Evolutionary conservation across 805 yeast genomes (phyloP), one percentile per base, ranked within the genome.

Genomic region (Zygosaccharomyces gambellarensis): DNA sequence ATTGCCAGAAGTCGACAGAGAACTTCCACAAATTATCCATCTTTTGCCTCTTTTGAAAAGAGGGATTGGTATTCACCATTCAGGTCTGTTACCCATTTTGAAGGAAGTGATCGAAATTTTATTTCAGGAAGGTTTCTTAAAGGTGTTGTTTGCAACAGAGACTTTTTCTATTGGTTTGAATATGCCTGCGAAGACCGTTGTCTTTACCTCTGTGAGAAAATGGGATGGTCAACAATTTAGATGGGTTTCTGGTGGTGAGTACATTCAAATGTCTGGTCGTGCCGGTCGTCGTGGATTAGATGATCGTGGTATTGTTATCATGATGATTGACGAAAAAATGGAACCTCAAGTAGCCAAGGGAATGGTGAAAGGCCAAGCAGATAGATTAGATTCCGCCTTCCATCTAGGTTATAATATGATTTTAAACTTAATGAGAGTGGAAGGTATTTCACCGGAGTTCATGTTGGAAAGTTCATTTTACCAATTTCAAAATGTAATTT

Each of bases 241-340:
- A 71, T 94, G 99, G 99, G 97, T 94, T 29, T 87, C 96, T 49
- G 99, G 99, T 51, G 99, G 99, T 74, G 99, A 94, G 72, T 94
- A 94, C 71, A 94, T 94, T 64, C 99, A 94, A 73, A 94, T 94
- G 99, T 88, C 97, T 40, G 99, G 99, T 57, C 83, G 99, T 71
- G 99, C 99, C 21, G 99, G 99, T 60, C 90, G 99, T 77, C 87
- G 99, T 78, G 99, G 99, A 64, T 79, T 94, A 60, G 99, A 94
- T 77, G 99, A 94, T 68, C 85, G 99, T 68, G 99, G 99, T 72
- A 90, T 94, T 69, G 99, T 94, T 44, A 94, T 94, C 58, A 87
- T 94, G 94, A 94, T 94, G 99, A 90, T 94, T 67, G 98, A 94
- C 67, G 98, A 94, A 67, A 94, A 94, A 64, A 94, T 94, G 99